Evolutionary conservation across 345 rosid genomes (phyloP).

Genomic region (Acer campestre): DNA sequence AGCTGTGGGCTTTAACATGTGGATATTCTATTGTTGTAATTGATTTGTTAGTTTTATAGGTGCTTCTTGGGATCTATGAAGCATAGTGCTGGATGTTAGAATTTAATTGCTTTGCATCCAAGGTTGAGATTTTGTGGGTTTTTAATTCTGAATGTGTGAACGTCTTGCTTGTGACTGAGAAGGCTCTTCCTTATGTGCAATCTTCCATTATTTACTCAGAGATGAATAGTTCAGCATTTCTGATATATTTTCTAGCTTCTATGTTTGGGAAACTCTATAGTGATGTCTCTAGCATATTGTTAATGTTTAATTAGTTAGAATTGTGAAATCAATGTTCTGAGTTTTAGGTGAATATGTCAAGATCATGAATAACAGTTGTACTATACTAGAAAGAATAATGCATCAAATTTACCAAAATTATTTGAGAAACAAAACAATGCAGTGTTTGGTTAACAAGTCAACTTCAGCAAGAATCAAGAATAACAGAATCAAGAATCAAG

Average conservation of each 20-base stretch:
- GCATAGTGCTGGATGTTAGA: neutral
- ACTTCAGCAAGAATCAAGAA: conserved; percentile 5
- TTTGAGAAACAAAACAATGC: neutral
- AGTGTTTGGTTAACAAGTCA: neutral
- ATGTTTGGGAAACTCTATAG: neutral
- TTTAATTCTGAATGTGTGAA: neutral
- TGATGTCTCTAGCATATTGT: neutral
- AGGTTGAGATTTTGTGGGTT: neutral
- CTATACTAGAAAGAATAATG: neutral
- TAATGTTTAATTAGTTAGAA: neutral
- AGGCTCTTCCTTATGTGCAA: neutral
- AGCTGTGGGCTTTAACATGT: neutral
- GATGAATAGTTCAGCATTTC: neutral
- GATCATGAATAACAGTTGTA: neutral
- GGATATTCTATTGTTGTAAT: neutral
- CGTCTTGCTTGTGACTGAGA: neutral
- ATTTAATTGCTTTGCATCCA: no score
- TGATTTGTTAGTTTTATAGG: neutral
- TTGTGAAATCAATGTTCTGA: neutral
- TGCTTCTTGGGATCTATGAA: neutral
- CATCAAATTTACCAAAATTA: neutral
- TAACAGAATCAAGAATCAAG: neutral
- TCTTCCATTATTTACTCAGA: neutral
- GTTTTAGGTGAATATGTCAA: neutral
- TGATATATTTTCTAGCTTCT: neutral